Percentiles rank a stretch among this genome's conserved stretches.
Conservation (phyloP, 2,329 filamentous ascomycete species). For the Dothiorella sarmentorum region DNA sequence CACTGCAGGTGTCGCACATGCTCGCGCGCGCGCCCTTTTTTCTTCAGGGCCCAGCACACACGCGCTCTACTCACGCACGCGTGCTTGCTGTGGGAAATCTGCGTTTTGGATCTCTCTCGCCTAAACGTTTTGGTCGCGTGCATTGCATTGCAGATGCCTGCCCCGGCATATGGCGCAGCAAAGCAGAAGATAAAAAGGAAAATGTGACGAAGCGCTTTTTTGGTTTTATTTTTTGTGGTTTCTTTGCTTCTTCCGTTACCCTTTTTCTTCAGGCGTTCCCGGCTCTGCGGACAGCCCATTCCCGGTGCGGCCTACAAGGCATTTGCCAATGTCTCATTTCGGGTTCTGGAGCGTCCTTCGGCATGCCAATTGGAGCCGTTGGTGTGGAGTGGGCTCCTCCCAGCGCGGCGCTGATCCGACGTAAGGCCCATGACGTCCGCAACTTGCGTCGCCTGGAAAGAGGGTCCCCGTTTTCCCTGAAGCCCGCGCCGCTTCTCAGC, state of each 20-base stretch:
- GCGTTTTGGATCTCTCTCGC: slow-evolving; percentile 7
- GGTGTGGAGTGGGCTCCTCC: slow-evolving; percentile 5
- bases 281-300: neutral
- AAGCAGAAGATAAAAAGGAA: neutral
- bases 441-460: neutral
- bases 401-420: neutral
- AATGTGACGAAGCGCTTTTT: slow-evolving; percentile 7
- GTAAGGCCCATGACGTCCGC: slow-evolving; percentile 7
- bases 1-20: slow-evolving; percentile 4
- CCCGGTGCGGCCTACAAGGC: slow-evolving; percentile 1
- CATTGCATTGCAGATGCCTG: neutral
- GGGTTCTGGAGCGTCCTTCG: neutral
- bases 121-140: neutral
- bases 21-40: too few species aligned
- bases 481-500: too few species aligned
- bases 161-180: neutral
- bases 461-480: neutral
- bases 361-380: slow-evolving; percentile 6
- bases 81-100: slow-evolving; percentile 8
- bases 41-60: slow-evolving; percentile 5
- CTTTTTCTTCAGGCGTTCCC: neutral
- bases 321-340: slow-evolving; percentile 1
- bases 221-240: too few species aligned
- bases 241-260: too few species aligned
- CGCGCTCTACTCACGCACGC: too few species aligned